Conservation (phyloP, 2,329 filamentous ascomycete genomes). For the Trichoderma sp. region DNA sequence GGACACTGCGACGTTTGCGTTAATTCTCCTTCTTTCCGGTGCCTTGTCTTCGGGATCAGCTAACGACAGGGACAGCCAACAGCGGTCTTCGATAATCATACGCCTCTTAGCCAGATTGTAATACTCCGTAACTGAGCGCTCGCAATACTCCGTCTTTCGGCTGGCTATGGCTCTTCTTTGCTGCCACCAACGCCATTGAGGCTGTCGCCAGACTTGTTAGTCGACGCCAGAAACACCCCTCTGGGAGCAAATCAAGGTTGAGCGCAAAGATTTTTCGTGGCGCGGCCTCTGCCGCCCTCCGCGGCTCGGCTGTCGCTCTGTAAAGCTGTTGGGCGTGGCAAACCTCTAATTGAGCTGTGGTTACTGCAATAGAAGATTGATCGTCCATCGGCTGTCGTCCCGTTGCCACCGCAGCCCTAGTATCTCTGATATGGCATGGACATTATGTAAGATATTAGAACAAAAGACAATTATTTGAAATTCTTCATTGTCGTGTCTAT, state of each 20-base stretch:
- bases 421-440: neutral
- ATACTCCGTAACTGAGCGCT: neutral
- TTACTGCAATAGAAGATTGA: neutral
- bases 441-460: neutral
- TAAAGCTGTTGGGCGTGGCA: neutral
- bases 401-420: neutral
- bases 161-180: neutral
- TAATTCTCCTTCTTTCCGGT: neutral
- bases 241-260: neutral
- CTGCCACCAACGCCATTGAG: neutral
- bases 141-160: neutral
- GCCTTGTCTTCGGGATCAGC: conserved; percentile 14
- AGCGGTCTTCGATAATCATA: neutral
- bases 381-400: neutral
- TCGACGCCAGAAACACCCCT: neutral
- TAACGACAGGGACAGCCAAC: neutral
- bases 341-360: neutral
- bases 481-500: neutral
- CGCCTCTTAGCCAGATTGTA: neutral
- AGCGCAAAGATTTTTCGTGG: neutral
- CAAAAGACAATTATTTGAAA: neutral
- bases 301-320: conserved; percentile 9
- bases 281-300: conserved; percentile 12
- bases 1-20: neutral
- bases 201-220: neutral